Base-by-base conservation (phyloP, 2,329 filamentous ascomycete species). In the Aotearoamyces nothofagi region DNA sequence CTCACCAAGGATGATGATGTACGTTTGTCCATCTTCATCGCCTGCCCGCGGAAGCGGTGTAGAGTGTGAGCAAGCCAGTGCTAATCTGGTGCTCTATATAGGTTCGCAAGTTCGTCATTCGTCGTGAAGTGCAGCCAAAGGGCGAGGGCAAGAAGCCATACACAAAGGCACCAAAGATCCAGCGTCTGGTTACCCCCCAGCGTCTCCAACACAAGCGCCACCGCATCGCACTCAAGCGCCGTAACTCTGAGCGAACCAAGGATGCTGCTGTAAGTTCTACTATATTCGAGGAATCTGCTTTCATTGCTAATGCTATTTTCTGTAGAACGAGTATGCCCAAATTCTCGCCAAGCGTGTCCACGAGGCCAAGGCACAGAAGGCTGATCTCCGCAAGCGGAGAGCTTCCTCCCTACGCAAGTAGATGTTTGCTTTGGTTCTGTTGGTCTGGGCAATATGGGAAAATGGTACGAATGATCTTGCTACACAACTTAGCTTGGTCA, bases 1-100 rank as follows among this genome's bases (percentile, higher is more conserved):
- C 81, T 98, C 75, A 87, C 78, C 81, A 96, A 96, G 86, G 86
- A 96, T 78, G 90, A 98, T 73, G 90, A 98, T 81, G 87, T 96
- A 80, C 75, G 81, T 84, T 59, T 57, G 57, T 60, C 62, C 55
- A 56, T 62, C 61, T 62, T 77, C 71, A 70, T 79, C 69, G 67
- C 78, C 77, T 82, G 65, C 69, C 68, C 68, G 52, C 17, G 20
- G 31, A 33, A 34, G 33, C 34, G 37, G 34, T 41, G 55, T 66
- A 69, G 66, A 71, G 66, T 62, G 65, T 70, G 66, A 70, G 66
- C 61, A 20, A 20, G 19, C 19, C 19, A 41, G 32, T 35, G 39
- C 43, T 48, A 40, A 49, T 37, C 39, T 33, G 37, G 34, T 27
- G 39, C 33, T 41, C 45, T 50, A 51, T 56, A 50, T 68, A 87